phyloP scores from a whole-genome alignment of 1,284 basidiomycete genomes.

The Sparassis latifolia region DNA sequence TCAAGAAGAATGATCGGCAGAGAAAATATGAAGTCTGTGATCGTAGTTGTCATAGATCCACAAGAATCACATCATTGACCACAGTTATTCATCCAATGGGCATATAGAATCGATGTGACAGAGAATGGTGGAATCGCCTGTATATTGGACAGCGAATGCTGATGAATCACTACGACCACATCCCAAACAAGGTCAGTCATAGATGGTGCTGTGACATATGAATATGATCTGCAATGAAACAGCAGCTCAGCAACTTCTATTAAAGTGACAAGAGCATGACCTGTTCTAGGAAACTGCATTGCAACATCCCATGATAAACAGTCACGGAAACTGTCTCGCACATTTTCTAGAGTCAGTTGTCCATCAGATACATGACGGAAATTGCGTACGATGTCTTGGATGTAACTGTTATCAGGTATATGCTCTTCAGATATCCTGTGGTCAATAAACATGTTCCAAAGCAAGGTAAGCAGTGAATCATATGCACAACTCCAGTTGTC shows the following conservation, averaged over 20 bases:
- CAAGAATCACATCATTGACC: neutral
- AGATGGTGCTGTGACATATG: neutral
- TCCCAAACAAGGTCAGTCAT: neutral
- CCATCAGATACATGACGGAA: neutral
- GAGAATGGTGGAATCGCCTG: too few relatives aligned
- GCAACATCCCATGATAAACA: neutral
- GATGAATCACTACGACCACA: neutral
- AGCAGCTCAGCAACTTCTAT: neutral
- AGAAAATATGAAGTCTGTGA: neutral
- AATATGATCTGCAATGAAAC: neutral
- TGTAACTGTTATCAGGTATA: neutral
- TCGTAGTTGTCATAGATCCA: neutral
- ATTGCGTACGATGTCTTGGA: neutral
- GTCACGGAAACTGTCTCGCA: neutral
- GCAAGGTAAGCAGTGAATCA: conserved; percentile 18
- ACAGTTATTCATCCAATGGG: neutral
- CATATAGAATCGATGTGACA: neutral
- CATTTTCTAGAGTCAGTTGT: neutral
- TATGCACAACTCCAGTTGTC: conserved; percentile 5
- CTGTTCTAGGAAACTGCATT: neutral
- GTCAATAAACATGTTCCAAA: neutral
- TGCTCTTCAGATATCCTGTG: neutral
- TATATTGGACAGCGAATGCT: too few relatives aligned
- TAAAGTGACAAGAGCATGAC: neutral
- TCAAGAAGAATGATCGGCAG: neutral